Evolutionary conservation across 2,329 filamentous ascomycete genomes (phyloP), one percentile per base, ranked within the genome.

Genomic region (Botrytis pseudocinerea): DNA sequence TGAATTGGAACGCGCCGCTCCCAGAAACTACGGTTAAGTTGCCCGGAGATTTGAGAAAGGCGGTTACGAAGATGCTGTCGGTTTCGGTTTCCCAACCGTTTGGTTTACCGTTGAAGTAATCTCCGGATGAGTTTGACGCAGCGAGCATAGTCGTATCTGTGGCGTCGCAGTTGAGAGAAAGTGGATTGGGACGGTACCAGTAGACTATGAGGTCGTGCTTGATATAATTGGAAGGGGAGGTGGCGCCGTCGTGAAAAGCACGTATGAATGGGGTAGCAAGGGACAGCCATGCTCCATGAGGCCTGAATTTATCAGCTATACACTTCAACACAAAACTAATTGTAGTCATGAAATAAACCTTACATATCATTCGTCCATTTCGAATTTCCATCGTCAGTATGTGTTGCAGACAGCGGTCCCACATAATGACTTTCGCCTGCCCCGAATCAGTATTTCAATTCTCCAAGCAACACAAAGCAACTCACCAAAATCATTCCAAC

Each of bases 331-430:
- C 3, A 18, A 14, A 35, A 5, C 8, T 4, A 5, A 4, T 22
- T 22, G 22, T 2, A 60, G 4, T 46, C 38, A 8, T 16, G 14
- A 32, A 28, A 35, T 5, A 0, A 12, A 22, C 32, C 42, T 40
- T 62, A 73, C 64, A 73, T 73, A 32, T 73, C 42, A 25, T 61
- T 73, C 18, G 71, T 62, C 71, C 71, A 73, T 70, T 73, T 73
- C 1, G 71, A 73, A 35, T 61, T 62, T 12, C 71, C 71, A 44
- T 73, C 71, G 54, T 73, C 71, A 28, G 59, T 48, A 12, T 73
- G 71, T 5, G 44, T 42, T 12, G 71, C 61, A 35, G 54, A 60
- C 4, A 73, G 57, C 18, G 71, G 71, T 5, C 71, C 71, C 4
- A 73, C 57, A 22, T 73, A 73, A 54, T 69, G 64, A 18, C 71